Conservation (phyloP, 2,329 filamentous ascomycete species). For the Claviceps quebecensis region DNA sequence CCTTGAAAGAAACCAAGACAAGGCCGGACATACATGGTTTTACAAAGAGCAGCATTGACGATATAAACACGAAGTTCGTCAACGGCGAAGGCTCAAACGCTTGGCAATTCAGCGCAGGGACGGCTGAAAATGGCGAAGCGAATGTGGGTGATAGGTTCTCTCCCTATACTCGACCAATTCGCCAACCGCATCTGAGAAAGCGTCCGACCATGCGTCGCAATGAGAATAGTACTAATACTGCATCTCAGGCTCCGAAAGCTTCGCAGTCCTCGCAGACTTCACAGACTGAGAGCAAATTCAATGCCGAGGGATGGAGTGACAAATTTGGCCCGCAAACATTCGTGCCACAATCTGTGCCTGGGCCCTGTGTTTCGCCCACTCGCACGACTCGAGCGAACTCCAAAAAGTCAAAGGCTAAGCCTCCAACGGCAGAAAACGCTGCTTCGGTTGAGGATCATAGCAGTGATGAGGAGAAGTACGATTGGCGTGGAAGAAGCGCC, state of each 20-base stretch:
- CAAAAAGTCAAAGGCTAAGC: conserved; percentile 47
- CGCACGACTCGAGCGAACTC: conserved; percentile 30
- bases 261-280: conserved; percentile 9
- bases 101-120: conserved; percentile 41
- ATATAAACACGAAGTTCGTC: conserved; percentile 48
- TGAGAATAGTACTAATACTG: conserved; percentile 12
- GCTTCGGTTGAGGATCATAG: conserved; percentile 34
- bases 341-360: conserved; percentile 27
- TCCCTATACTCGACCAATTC: conserved; percentile 24
- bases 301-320: conserved; percentile 38
- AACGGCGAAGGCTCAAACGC: conserved; percentile 29
- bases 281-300: conserved; percentile 25
- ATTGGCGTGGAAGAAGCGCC: conserved; percentile 22
- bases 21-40: conserved; percentile 21
- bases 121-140: conserved; percentile 15
- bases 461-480: conserved; percentile 26
- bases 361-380: conserved; percentile 29
- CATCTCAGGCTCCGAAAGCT: conserved; percentile 11
- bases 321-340: conserved; percentile 42
- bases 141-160: conserved; percentile 22
- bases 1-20: conserved; percentile 17
- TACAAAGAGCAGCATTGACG: conserved; percentile 38
- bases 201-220: conserved; percentile 11
- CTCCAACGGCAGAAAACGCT: conserved; percentile 28
- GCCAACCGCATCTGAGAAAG: conserved; percentile 23